Evolutionary conservation across 768 basidiomycete species (phyloP).

Genomic region (Boletus tomentosulus): DNA sequence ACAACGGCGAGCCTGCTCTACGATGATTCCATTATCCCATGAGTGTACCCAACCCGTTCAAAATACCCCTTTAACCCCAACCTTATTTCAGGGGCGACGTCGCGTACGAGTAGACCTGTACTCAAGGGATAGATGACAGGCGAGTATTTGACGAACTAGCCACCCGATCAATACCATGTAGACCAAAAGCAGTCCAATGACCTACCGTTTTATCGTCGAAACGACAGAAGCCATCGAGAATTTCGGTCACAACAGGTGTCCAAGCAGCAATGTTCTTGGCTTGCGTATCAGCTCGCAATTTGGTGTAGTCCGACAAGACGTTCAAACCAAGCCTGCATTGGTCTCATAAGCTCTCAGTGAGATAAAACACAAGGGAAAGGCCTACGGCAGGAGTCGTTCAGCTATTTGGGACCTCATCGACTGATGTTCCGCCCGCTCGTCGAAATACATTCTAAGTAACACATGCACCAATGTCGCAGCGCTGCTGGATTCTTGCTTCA

Average conservation of each 20-base stretch:
- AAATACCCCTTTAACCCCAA: constrained; percentile 77
- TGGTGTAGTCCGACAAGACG: constrained; percentile 87
- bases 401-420: constrained; percentile 77
- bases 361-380: neutral
- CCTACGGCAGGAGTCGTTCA: constrained; percentile 66
- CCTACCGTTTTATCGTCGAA: constrained; percentile 91
- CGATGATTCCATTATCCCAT: constrained; percentile 65
- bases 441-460: constrained; percentile 90
- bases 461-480: constrained; percentile 93
- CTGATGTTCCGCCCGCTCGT: constrained; percentile 83
- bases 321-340: constrained; percentile 71
- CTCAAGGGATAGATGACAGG: constrained; percentile 88
- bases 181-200: constrained; percentile 3
- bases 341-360: constrained; percentile 1
- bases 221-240: constrained; percentile 81
- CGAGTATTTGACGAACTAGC: constrained; percentile 82
- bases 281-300: constrained; percentile 85
- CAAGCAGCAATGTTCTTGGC: constrained; percentile 94
- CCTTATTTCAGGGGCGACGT: constrained; percentile 79
- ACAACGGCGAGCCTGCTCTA: constrained; percentile 28
- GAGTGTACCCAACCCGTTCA: constrained; percentile 67
- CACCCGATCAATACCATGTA: constrained; percentile 4
- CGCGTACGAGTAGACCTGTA: constrained; percentile 79
- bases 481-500: constrained; percentile 98
- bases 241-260: constrained; percentile 98